Percentiles rank a stretch among this genome's conserved stretches.
Conservation (phyloP, 2,329 filamentous ascomycete species). For the Aspergillus uvarum region DNA sequence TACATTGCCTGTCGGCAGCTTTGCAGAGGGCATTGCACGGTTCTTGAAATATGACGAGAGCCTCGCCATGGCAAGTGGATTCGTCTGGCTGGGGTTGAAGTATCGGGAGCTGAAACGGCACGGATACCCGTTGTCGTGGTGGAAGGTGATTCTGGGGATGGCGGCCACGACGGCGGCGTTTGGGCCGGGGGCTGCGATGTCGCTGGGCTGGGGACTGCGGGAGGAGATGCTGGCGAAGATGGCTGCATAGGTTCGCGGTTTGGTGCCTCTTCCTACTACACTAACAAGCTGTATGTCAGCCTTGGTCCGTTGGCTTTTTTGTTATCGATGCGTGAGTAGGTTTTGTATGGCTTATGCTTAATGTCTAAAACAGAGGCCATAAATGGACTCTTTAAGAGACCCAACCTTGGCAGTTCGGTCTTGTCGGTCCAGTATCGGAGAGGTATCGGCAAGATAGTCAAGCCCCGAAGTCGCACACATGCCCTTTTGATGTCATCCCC, state of each 20-base stretch:
- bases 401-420: not conserved
- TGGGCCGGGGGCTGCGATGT: not conserved
- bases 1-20: not conserved
- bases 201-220: not conserved
- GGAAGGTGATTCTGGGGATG: not conserved
- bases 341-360: too few relatives aligned
- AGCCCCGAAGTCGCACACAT: not conserved
- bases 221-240: not conserved
- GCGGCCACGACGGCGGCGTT: not conserved
- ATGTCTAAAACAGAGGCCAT: not conserved
- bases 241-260: too few relatives aligned
- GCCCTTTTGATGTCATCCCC: not conserved
- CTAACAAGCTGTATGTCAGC: too few relatives aligned
- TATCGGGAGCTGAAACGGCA: slow-evolving; percentile 2
- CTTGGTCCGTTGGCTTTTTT: too few relatives aligned
- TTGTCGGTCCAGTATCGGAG: not conserved
- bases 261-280: too few relatives aligned
- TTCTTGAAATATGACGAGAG: slow-evolving; percentile 11
- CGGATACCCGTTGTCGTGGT: not conserved
- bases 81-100: slow-evolving; percentile 5
- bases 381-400: not conserved
- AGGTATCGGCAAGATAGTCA: not conserved
- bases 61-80: slow-evolving; percentile 1
- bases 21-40: slow-evolving; percentile 4
- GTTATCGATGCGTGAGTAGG: too few relatives aligned